Conservation (phyloP, 192 early-diverging fungal species). For the Coemansia sp. region DNA sequence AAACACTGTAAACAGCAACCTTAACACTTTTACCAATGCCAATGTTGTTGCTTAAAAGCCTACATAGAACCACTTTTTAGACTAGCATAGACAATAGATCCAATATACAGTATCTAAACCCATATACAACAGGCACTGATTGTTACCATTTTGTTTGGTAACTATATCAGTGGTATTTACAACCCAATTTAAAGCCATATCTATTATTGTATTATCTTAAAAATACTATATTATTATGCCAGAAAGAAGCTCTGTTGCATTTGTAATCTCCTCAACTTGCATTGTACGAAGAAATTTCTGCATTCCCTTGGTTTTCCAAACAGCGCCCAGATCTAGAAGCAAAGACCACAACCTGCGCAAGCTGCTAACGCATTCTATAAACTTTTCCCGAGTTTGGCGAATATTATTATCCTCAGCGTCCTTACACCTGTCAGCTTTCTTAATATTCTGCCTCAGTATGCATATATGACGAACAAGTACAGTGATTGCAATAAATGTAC, state of each 20-base stretch:
- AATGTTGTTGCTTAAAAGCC: constrained; percentile 64
- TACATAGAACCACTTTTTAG: no score
- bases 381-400: constrained; percentile 5
- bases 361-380: not conserved
- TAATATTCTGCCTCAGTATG: constrained; percentile 16
- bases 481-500: constrained; percentile 29
- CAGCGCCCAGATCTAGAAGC: constrained; percentile 23
- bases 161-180: no score
- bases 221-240: constrained; percentile 14
- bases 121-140: no score
- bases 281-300: constrained; percentile 35
- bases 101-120: no score
- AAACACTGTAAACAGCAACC: constrained; percentile 10
- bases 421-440: not conserved
- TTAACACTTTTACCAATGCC: constrained; percentile 78
- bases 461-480: constrained; percentile 38
- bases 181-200: no score
- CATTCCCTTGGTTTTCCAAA: constrained; percentile 31
- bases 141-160: no score
- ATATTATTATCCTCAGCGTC: not conserved
- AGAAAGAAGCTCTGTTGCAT: constrained; percentile 38
- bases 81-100: no score
- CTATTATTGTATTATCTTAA: no score
- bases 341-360: constrained; percentile 33
- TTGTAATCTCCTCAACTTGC: constrained; percentile 44